Base-by-base conservation (phyloP, 1,139 yeast genomes). In the Yamadazyma aaseri region DNA sequence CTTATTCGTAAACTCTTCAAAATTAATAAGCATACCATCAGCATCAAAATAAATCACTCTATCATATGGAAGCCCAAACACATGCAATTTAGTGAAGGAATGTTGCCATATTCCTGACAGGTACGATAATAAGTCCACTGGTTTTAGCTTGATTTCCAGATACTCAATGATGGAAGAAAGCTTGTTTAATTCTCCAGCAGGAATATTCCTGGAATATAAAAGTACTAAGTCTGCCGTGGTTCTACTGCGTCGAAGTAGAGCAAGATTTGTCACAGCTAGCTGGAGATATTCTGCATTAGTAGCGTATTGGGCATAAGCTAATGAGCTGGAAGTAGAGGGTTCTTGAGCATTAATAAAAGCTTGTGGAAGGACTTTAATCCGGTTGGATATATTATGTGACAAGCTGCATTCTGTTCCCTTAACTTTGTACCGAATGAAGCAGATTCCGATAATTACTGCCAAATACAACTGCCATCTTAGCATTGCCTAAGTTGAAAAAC, bases 51-150 rank as follows among this genome's bases (percentile, higher is more conserved):
- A 65, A 4, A 65, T 60, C 20, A 65, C 40, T 21, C 65, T 43
- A 26, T 60, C 64, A 31, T 64, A 81, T 26, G 74, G 68, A 44
- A 68, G 67, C 38, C 68, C 64, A 49, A 79, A 79, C 0, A 76
- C 65, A 40, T 70, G 64, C 25, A 79, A 56, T 45, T 79, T 79
- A 0, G 83, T 77, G 42, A 74, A 71, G 31, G 81, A 73, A 7
- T 69, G 61, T 3, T 60, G 47, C 84, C 84, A 79, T 5, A 38
- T 28, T 4, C 32, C 28, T 11, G 27, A 23, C 14, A 14, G n/a
- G 14, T 24, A 17, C 2, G 37, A 17, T 4, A 41, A 5, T 6
- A 27, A 9, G 2, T 26, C n/a, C 5, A 41, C 39, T 13, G 33
- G 33, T 8, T 20, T 15, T 9, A 31, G 22, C 4, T 18, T 16